Evolutionary conservation across 176 grass and related monocot genomes (phyloP), one percentile per base, ranked within the genome.

Genomic region (Luzula sylvatica): DNA sequence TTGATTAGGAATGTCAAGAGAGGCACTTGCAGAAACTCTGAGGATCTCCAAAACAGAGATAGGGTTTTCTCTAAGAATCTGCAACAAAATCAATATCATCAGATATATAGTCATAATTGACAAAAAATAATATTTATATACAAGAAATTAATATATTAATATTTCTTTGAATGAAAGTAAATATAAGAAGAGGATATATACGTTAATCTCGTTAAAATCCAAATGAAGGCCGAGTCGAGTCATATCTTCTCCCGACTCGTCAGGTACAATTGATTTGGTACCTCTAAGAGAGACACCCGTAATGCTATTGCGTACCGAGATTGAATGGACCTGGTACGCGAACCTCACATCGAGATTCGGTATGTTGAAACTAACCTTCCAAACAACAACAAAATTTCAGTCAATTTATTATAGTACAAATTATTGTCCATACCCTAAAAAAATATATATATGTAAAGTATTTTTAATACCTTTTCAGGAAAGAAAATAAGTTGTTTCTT

Each of bases 351-450:
- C 90, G 60, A 95, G 65, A 61, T 88, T 88, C 71, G 70, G 66
- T 74, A 88, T 86, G 71, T 79, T 95, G 83, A 95, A 95, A 82
- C 80, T 88, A 88, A 95, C 83, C 90, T 95, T 95, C 77, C 74
- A 88, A 82, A 78, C 58, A 81, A 88, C 67, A 95, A 88, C 42
- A 73, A 48, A 47, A 82, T 85, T 82, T 88, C 75, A 80, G 81
- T 77, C 48, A 82, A 78, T 35, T 17, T 29, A 66, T 15, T 20
- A 26, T 15, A 44, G 11, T 11, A 5, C 8, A 5, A 45, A 20
- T 7, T 44, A 19, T 53, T 32, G 43, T 17, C 32, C 55, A 4
- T 19, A 56, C 20, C 8, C 55, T 25, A 73, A 55, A 13, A 61
- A 52, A 54, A 55, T 71, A 55, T 46, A 32, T 26, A 56, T 11